Base-by-base conservation (phyloP, 352 stramenopile genomes). In the Phytophthora ohioensis region DNA sequence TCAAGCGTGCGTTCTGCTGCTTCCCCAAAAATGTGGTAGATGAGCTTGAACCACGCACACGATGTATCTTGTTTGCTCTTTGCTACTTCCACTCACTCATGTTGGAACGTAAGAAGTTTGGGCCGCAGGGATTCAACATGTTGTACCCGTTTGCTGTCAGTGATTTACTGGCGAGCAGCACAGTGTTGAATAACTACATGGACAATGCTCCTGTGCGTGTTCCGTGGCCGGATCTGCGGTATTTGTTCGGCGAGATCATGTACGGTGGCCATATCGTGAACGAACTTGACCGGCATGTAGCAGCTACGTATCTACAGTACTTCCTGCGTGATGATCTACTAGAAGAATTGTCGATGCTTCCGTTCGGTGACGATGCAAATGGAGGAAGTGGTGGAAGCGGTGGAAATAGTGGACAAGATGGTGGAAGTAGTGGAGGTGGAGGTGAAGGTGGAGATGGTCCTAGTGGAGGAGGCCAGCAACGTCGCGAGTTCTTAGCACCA, bases 11-110 rank as follows among this genome's bases (percentile, higher is more conserved):
- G 1, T 90, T 96, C 30, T 91, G 83, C 45, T 93, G 82, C 56
- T 95, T 95, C 54, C 64, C 76, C 10, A 88, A 91, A 62, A 67
- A 78, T 13, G 71, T 88, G 9, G 90, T 97, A 21, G 92, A 98
- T 42, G 88, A 96, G 27, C 69, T 96, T 15, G 89, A 96, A 64
- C 80, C 86, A 12, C 76, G 92, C 5, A 97, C 91, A 15, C 87
- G 91, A 8, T 89, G 87, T 17, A 97, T 98, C 48, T 67, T 97
- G 10, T 98, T 98, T 62, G 91, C 84, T 11, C 78, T 98, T 39
- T 98, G 93, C 76, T 95, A 98, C 67, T 98, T 98, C 76, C 93
- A 98, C 77, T 90, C 91, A 13, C 76, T 98, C 38, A 93, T 98
- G 87, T 75, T 98, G 13, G 93, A 98, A 61, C 84, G 93, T 59